Percentiles rank a stretch among this genome's conserved stretches.
Conservation (phyloP, 2,329 filamentous ascomycete species). For the Fusarium longipes region DNA sequence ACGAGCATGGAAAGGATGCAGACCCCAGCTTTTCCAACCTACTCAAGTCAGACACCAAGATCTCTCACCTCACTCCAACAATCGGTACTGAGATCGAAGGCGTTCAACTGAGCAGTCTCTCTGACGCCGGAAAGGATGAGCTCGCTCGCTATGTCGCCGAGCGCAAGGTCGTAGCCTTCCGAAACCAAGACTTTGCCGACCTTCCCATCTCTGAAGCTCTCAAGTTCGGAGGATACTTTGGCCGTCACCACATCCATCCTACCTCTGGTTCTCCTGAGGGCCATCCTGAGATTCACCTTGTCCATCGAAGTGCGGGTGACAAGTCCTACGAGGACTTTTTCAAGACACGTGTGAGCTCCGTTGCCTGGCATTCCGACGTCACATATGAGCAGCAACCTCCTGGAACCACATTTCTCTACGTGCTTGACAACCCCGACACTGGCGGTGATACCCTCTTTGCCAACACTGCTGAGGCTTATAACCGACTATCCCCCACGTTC, state of each 20-base stretch:
- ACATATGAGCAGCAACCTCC: conserved; percentile 90
- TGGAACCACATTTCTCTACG: conserved; percentile 88
- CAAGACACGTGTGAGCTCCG: conserved; percentile 75
- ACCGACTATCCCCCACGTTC: conserved; percentile 81
- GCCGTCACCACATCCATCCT: conserved; percentile 84
- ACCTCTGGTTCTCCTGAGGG: conserved; percentile 80
- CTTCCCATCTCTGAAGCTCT: conserved; percentile 77
- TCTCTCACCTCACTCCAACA: conserved; percentile 74
- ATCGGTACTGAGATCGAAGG: conserved; percentile 79
- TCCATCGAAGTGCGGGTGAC: conserved; percentile 72
- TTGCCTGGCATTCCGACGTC: conserved; percentile 91
- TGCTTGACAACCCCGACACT: conserved; percentile 81
- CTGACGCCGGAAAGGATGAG: conserved; percentile 77
- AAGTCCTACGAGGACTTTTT: conserved; percentile 69
- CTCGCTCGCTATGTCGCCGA: conserved; percentile 79
- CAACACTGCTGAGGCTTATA: conserved; percentile 84
- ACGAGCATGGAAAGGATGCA: conserved; percentile 80
- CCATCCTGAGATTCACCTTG: conserved; percentile 80
- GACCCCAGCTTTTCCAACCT: conserved; percentile 77
- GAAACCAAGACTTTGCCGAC: conserved; percentile 77
- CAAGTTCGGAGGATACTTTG: conserved; percentile 79
- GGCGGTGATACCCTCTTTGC: conserved; percentile 89
- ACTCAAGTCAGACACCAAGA: conserved; percentile 62
- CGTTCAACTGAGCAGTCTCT: conserved; percentile 76
- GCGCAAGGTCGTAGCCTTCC: conserved; percentile 83